Evolutionary conservation across 2,329 filamentous ascomycete species (phyloP).

Genomic region (Trichoderma guizhouense): DNA sequence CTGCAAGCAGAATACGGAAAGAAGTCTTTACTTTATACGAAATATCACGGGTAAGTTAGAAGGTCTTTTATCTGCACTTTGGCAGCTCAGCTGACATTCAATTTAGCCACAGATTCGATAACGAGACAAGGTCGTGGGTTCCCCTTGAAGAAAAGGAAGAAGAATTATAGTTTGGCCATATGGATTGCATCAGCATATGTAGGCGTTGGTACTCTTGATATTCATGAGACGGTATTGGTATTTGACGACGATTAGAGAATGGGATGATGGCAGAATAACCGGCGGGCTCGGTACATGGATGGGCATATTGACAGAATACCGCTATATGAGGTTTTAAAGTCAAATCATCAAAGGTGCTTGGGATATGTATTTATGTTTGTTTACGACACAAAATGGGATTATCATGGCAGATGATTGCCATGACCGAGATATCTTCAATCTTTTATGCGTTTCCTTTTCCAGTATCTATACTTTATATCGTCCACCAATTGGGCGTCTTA

Average conservation of each 20-base stretch:
- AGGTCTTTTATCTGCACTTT: not conserved
- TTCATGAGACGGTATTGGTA: not conserved
- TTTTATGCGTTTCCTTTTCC: not conserved
- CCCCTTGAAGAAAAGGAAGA: not conserved
- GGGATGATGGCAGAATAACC: not conserved
- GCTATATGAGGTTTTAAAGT: not conserved
- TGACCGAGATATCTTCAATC: not conserved
- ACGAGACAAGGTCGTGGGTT: conserved; percentile 36
- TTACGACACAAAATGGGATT: not conserved
- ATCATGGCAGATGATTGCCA: not conserved
- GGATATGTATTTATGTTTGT: not conserved
- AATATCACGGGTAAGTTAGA: conserved; percentile 49
- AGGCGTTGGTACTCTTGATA: not conserved
- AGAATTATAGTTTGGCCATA: not conserved
- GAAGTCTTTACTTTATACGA: conserved; percentile 47
- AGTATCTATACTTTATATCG: not conserved
- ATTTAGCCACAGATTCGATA: conserved; percentile 41
- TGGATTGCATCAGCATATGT: not conserved
- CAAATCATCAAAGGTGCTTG: not conserved
- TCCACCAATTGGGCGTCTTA: rapidly evolving
- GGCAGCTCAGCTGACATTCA: not conserved
- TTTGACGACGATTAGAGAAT: not conserved
- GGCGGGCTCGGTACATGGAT: not conserved
- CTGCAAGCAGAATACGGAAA: conserved; percentile 56
- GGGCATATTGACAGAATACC: not conserved